Base-by-base conservation (phyloP, 2,329 filamentous ascomycete genomes). In the Helicocarpus griseus region DNA sequence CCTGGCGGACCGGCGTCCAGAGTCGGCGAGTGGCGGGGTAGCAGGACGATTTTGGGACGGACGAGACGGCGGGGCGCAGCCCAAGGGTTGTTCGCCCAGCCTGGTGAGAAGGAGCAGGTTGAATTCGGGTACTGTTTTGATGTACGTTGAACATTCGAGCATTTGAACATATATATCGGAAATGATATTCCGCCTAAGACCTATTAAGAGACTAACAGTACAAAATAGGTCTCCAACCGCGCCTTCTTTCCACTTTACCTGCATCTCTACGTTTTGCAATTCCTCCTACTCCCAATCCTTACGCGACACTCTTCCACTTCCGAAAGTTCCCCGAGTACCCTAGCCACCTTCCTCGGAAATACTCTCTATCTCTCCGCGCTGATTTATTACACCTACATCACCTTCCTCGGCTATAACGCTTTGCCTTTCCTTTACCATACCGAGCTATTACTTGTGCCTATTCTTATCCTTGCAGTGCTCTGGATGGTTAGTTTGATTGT, bases 121-220 rank as follows among this genome's bases (percentile, higher is more conserved):
- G 82, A 85, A 61, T 86, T 85, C 67, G 82, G 82, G 49, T 86
- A 86, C 63, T 85, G 82, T 65, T 85, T 85, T 67, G 82, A 86
- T 69, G 82, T 81, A 43, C 29, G 49, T 29, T 22, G 17, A n/a
- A 5, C 4, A 7, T 28, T 28, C 24, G n/a, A n/a, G n/a, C n/a
- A n/a, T 36, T 3, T 49, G 31, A 35, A 3, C 31, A 9, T 35
- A 35, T 35, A 9, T 35, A 35, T 35, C 31, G 9, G n/a, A n/a
- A 35, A 9, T 14, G 2, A 22, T 19, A 50, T 21, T 48, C 22
- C 48, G 26, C 19, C n/a, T 22, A n/a, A n/a, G n/a, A n/a, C n/a
- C n/a, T n/a, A n/a, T n/a, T n/a, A n/a, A n/a, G n/a, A 43, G 9
- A 48, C 3, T 26, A 14, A 3, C 14, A 22, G 14, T 6, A 24